These are phyloP conservation scores for Ceratopteris richardii DNA, from an alignment of 75 land plant species.

Conservation along the genomic window DNA sequence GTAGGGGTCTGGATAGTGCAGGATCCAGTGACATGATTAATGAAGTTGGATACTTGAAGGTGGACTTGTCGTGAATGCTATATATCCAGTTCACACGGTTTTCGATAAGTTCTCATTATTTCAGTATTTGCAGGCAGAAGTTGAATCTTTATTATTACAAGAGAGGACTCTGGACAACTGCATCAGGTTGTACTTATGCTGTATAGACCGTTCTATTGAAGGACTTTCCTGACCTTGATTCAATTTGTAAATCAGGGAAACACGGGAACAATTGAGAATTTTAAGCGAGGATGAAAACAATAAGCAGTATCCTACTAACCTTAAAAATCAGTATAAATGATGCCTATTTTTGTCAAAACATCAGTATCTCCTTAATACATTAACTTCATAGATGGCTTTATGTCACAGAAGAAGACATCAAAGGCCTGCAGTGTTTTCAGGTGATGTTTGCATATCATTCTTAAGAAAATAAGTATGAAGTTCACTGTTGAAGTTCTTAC, in stretches of 20 bases:
- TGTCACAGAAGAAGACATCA: conserved; percentile 94
- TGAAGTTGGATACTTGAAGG: conserved; percentile 57
- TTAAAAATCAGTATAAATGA: background rate
- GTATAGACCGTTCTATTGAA: background rate
- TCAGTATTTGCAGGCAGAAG: conserved; percentile 52
- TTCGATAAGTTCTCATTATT: too few relatives aligned
- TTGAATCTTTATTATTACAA: conserved; percentile 45
- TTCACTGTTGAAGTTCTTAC: background rate
- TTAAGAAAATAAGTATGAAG: background rate
- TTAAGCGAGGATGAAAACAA: conserved; percentile 79
- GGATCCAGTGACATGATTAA: conserved; percentile 49
- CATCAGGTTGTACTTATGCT: conserved; percentile 46
- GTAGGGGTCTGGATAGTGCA: conserved; percentile 66
- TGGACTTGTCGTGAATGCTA: conserved; percentile 6
- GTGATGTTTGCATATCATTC: conserved; percentile 17
- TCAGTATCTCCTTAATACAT: too few relatives aligned
- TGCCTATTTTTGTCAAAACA: too few relatives aligned
- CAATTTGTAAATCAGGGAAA: conserved; percentile 61
- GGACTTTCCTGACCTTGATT: background rate
- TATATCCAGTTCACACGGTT: background rate
- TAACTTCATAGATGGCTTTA: conserved; percentile 98
- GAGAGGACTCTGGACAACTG: conserved; percentile 62
- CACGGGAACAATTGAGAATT: conserved; percentile 63
- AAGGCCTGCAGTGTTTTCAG: conserved; percentile 82
- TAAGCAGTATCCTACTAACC: conserved; percentile 42